Conservation (phyloP, 1,139 yeast genomes). For the Pichia sp. region DNA sequence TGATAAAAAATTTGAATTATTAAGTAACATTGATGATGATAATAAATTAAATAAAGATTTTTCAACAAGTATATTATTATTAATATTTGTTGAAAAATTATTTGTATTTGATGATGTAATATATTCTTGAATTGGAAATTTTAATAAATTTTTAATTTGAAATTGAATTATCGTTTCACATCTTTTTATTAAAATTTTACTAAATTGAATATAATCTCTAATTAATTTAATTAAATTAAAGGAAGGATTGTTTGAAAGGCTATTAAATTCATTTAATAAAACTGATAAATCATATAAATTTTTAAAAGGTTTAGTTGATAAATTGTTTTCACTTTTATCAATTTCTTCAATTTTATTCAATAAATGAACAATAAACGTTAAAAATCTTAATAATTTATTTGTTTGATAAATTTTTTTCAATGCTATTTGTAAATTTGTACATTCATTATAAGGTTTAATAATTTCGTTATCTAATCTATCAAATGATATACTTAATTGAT, state of each 20-base stretch:
- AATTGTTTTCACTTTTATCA: slow-evolving; percentile 24
- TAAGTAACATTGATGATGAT: background rate
- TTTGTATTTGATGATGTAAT: no score
- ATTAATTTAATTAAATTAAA: slow-evolving; percentile 42
- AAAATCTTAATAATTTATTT: slow-evolving; percentile 58
- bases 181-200: slow-evolving; percentile 23
- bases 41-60: slow-evolving; percentile 3
- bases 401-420: slow-evolving; percentile 66
- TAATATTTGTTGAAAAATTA: background rate
- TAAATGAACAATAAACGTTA: slow-evolving; percentile 60
- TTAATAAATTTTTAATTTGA: slow-evolving; percentile 6
- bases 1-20: background rate
- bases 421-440: slow-evolving; percentile 54
- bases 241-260: slow-evolving; percentile 35
- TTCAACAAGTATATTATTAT: background rate
- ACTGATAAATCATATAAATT: slow-evolving; percentile 29
- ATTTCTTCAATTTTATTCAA: slow-evolving; percentile 53
- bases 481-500: slow-evolving; percentile 55
- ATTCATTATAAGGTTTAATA: slow-evolving; percentile 62
- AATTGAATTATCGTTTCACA: slow-evolving; percentile 8
- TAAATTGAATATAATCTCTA: slow-evolving; percentile 37
- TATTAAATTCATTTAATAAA: slow-evolving; percentile 26
- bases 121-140: slow-evolving; percentile 6
- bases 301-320: slow-evolving; percentile 20
- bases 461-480: slow-evolving; percentile 65